Conservation (phyloP, 2,329 filamentous ascomycete genomes). For the Stenocarpella maydis region DNA sequence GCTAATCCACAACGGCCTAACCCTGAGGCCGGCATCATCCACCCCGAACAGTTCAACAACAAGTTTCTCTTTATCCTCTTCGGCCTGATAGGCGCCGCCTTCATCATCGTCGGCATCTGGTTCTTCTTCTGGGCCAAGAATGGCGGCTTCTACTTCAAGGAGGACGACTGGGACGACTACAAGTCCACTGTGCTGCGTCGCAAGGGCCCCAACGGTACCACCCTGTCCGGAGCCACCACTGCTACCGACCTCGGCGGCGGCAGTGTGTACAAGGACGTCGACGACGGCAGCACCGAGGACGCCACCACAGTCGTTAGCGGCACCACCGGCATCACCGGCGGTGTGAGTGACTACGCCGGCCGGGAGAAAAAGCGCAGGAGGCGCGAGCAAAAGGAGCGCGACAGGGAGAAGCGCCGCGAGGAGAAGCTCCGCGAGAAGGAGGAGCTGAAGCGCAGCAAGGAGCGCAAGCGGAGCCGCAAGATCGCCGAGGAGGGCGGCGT, state of each 20-base stretch:
- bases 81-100: slow-evolving; percentile 78
- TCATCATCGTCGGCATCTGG: slow-evolving; percentile 84
- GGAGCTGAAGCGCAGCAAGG: slow-evolving; percentile 43
- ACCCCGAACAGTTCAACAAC: slow-evolving; percentile 67
- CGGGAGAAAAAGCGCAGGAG: slow-evolving; percentile 62
- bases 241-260: slow-evolving; percentile 88
- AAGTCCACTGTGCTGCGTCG: slow-evolving; percentile 91
- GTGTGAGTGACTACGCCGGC: slow-evolving; percentile 62
- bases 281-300: slow-evolving; percentile 54
- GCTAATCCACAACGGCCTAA: slow-evolving; percentile 43
- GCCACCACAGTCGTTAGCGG: slow-evolving; percentile 41
- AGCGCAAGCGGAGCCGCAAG: slow-evolving; percentile 48
- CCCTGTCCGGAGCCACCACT: slow-evolving; percentile 82
- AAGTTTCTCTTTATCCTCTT: slow-evolving; percentile 85
- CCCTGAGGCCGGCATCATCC: slow-evolving; percentile 58
- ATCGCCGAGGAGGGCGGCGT: slow-evolving; percentile 67
- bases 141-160: slow-evolving; percentile 86
- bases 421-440: slow-evolving; percentile 47
- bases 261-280: slow-evolving; percentile 80
- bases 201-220: slow-evolving; percentile 87
- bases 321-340: slow-evolving; percentile 65
- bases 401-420: slow-evolving; percentile 53
- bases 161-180: slow-evolving; percentile 97
- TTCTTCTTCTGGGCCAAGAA: slow-evolving; percentile 99
- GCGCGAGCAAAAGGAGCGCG: slow-evolving; percentile 62